A percentile compares a stretch with the other conserved stretches of the same genome.
These are phyloP conservation scores for Periconia sp. DNA, from an alignment of 2,329 filamentous ascomycete genomes.

Conservation along the genomic window DNA sequence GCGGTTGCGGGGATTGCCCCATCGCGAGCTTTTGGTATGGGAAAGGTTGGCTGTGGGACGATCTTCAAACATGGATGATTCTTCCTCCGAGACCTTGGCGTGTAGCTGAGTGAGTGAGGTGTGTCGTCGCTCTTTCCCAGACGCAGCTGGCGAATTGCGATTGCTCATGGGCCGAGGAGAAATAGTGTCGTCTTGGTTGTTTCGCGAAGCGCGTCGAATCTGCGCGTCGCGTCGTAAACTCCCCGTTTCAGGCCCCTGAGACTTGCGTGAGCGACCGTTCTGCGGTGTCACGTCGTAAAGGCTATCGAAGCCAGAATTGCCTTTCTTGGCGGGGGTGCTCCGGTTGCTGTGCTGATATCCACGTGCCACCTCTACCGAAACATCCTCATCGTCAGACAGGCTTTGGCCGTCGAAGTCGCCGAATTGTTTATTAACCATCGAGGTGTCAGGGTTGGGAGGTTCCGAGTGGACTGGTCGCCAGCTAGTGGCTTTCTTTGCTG, in stretches of 20 bases:
- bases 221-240: slow-evolving; percentile 50
- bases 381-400: slow-evolving; percentile 46
- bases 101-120: slow-evolving; percentile 60
- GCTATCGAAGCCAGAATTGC: slow-evolving; percentile 54
- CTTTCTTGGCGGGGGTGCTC: slow-evolving; percentile 46
- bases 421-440: slow-evolving; percentile 44
- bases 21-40: slow-evolving; percentile 56
- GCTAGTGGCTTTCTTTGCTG: slow-evolving; percentile 40
- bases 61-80: slow-evolving; percentile 56
- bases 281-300: slow-evolving; percentile 52
- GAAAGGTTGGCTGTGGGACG: slow-evolving; percentile 45
- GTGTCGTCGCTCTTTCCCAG: slow-evolving; percentile 41
- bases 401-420: slow-evolving; percentile 46
- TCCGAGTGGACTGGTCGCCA: slow-evolving; percentile 42
- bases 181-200: slow-evolving; percentile 40
- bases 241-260: slow-evolving; percentile 33
- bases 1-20: slow-evolving; percentile 46
- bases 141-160: slow-evolving; percentile 36
- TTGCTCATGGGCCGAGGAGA: slow-evolving; percentile 42
- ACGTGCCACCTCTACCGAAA: slow-evolving; percentile 61
- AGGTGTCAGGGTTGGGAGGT: slow-evolving; percentile 37
- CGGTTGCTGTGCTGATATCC: slow-evolving; percentile 47
- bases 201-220: slow-evolving; percentile 47
- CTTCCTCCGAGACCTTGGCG: slow-evolving; percentile 55
- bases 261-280: slow-evolving; percentile 38